Evolutionary conservation across 2,329 filamentous ascomycete genomes (phyloP).

Genomic region (Elsinoe australis): DNA sequence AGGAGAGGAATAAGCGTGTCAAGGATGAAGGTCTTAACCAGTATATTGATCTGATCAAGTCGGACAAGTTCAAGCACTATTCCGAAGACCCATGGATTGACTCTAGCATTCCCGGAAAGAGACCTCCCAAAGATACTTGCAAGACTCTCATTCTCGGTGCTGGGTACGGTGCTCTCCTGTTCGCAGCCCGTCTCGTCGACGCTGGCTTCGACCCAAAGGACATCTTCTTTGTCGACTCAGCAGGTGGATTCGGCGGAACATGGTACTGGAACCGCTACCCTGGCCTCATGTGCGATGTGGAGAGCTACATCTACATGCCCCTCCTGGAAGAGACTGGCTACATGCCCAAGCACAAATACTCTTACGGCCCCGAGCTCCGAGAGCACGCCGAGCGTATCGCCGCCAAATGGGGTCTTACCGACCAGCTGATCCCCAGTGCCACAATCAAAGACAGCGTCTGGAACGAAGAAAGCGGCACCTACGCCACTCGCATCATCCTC

Average conservation of each 20-base stretch:
- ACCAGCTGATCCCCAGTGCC: constrained; percentile 28
- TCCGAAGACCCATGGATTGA: constrained; percentile 29
- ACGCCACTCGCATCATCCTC: constrained; percentile 27
- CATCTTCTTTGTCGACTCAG: constrained; percentile 39
- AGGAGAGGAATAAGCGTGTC: constrained; percentile 26
- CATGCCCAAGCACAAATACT: constrained; percentile 47
- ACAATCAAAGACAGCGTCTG: constrained; percentile 39
- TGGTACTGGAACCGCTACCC: constrained; percentile 47
- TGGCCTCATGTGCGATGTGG: constrained; percentile 49
- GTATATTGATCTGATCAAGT: constrained; percentile 25
- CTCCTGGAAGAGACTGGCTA: constrained; percentile 54
- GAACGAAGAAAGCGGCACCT: constrained; percentile 36
- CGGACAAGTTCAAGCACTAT: constrained; percentile 24
- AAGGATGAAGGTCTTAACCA: constrained; percentile 22
- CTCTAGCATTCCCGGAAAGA: neutral
- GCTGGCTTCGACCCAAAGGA: constrained; percentile 31
- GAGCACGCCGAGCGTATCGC: constrained; percentile 41
- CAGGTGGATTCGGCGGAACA: constrained; percentile 43
- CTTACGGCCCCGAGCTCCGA: constrained; percentile 40
- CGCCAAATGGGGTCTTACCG: constrained; percentile 37
- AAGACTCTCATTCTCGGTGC: constrained; percentile 37
- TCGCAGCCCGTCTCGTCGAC: constrained; percentile 36
- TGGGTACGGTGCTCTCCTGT: constrained; percentile 39
- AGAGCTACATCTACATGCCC: constrained; percentile 54
- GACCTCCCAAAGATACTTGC: constrained; percentile 7